These are phyloP conservation scores for Leucocoprinus leucothites DNA, from an alignment of 768 basidiomycete species.

Conservation along the genomic window DNA sequence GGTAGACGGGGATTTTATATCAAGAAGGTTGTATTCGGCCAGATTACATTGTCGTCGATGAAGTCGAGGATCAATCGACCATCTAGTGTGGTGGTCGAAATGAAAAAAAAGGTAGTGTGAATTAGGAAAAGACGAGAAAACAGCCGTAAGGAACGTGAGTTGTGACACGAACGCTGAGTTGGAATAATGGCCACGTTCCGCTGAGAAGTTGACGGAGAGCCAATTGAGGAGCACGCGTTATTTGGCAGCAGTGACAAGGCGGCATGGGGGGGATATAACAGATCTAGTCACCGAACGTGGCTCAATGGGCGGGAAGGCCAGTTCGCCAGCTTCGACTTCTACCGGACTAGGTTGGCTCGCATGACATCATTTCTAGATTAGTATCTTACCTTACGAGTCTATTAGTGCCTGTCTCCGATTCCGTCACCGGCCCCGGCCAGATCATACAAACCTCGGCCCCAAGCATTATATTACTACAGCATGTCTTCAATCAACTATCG, in stretches of 20 bases:
- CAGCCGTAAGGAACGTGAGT: slow-evolving; percentile 5
- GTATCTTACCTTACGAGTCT: neutral
- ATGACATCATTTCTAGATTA: slow-evolving; percentile 20
- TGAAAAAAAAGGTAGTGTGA: neutral
- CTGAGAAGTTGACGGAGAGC: neutral
- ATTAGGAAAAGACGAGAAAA: slow-evolving; percentile 4
- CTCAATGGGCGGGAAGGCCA: slow-evolving; percentile 4
- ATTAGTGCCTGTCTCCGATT: slow-evolving; percentile 1
- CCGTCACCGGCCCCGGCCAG: neutral
- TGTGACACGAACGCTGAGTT: neutral
- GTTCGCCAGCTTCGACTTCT: neutral
- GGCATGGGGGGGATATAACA: neutral
- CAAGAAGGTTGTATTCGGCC: slow-evolving; percentile 9
- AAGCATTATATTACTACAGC: slow-evolving; percentile 6
- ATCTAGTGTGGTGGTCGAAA: neutral
- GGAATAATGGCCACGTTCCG: slow-evolving; percentile 2
- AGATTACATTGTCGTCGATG: slow-evolving; percentile 21
- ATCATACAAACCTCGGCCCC: neutral
- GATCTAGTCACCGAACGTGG: neutral
- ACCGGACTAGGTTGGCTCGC: slow-evolving; percentile 2
- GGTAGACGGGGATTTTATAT: neutral
- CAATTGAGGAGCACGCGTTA: neutral
- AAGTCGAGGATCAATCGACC: slow-evolving; percentile 12
- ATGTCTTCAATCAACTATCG: neutral
- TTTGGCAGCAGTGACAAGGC: neutral